These are phyloP conservation scores for Schwanniomyces pseudopolymorphus DNA, from an alignment of 805 yeast genomes.

Conservation along the genomic window DNA sequence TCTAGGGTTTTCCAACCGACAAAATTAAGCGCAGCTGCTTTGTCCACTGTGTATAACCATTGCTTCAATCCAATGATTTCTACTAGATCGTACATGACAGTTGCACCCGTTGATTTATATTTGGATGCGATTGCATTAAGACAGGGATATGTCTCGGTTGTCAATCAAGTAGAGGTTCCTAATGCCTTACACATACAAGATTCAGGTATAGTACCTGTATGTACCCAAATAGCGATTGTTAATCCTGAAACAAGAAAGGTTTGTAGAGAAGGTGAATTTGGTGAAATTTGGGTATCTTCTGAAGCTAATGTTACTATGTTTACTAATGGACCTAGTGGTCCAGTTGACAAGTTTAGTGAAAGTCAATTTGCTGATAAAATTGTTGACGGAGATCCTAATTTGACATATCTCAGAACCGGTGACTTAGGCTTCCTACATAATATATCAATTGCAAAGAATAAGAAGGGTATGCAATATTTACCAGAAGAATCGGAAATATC, in stretches of 20 bases:
- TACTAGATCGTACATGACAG: slow-evolving; percentile 81
- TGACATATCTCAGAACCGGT: slow-evolving; percentile 82
- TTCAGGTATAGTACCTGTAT: slow-evolving; percentile 93
- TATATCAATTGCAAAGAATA: slow-evolving; percentile 48
- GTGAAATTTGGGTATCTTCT: slow-evolving; percentile 95
- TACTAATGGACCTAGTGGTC: slow-evolving; percentile 52
- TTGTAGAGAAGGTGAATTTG: slow-evolving; percentile 88
- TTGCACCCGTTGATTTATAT: slow-evolving; percentile 84
- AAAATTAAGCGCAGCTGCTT: slow-evolving; percentile 62
- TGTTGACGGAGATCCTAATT: slow-evolving; percentile 54
- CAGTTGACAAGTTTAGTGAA: slow-evolving; percentile 49
- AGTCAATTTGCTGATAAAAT: slow-evolving; percentile 63
- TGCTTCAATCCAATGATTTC: slow-evolving; percentile 79
- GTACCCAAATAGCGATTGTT: slow-evolving; percentile 90
- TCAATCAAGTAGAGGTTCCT: slow-evolving; percentile 68
- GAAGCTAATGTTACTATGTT: slow-evolving; percentile 74
- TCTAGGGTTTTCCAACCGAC: slow-evolving; percentile 63
- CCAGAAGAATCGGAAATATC: slow-evolving; percentile 20
- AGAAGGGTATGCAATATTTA: slow-evolving; percentile 27
- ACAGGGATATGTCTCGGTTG: slow-evolving; percentile 82
- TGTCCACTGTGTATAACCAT: slow-evolving; percentile 78
- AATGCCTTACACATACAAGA: slow-evolving; percentile 81
- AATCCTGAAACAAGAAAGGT: slow-evolving; percentile 85
- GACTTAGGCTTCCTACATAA: slow-evolving; percentile 91
- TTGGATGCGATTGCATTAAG: slow-evolving; percentile 85